Evolutionary conservation across 2,329 filamentous ascomycete genomes (phyloP), one percentile per base, ranked within the genome.

Genomic region (Calcarisporium arbuscula): DNA sequence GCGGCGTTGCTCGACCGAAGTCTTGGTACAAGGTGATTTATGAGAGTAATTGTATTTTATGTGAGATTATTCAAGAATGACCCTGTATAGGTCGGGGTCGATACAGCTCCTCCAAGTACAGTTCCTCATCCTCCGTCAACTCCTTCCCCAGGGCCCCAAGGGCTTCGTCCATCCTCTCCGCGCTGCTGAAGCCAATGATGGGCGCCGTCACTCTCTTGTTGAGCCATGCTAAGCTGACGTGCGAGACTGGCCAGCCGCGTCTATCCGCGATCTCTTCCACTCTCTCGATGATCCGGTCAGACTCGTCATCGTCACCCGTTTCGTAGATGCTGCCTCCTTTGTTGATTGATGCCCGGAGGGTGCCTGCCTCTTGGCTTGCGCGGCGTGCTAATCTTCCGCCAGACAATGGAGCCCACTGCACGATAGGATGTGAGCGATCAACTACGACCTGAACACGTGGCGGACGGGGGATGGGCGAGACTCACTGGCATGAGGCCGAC

Each of bases 161-260:
- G 60, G 75, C 74, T 60, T 82, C 74, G 27, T 81, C 74, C 32
- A 83, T 69, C 19, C 77, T 60, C 39, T 65, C 61, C 23, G 70
- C 56, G 39, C 63, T 79, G 43, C 64, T 71, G 45, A 82, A 65
- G 0, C 79, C 78, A 34, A 82, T 61, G 44, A 82, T 81, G 2
- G 77, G 77, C 42, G 67, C 73, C 12, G 67, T 54, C 4, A 70
- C 66, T 16, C 66, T 60, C 43, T 68, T 64, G 50, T 71, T 58
- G 41, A 69, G 66, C 80, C 80, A 85, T 4, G 78, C 79, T 31
- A 80, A 64, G 1, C 77, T 72, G 14, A 84, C 72, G 40, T 80
- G 72, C 33, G 72, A 69, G 68, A 83, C 82, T 41, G 66, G 70
- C 58, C 71, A 70, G 2, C 60, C 67, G 41, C 66, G 66, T 60